Conservation (phyloP, 306 rosid species). For the Quercus wislizeni region DNA sequence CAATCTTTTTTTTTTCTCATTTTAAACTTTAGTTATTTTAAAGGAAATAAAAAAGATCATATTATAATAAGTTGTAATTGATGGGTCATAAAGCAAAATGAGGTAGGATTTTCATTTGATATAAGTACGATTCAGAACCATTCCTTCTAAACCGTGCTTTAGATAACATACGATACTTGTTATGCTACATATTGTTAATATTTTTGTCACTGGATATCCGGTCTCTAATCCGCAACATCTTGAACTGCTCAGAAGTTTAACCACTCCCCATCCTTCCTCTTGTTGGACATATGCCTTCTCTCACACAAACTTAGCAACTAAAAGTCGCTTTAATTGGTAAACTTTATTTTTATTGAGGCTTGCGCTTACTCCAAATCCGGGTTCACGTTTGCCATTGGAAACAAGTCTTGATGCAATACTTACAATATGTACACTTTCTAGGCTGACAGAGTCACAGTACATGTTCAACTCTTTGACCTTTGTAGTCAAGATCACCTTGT, state of each 20-base stretch:
- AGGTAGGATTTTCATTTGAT: too few species aligned
- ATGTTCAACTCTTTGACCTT: neutral
- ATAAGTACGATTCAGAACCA: neutral
- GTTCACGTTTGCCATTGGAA: neutral
- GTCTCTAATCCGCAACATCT: neutral
- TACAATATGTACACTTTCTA: neutral
- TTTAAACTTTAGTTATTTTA: too few species aligned
- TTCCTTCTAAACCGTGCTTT: neutral
- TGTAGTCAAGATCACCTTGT: neutral
- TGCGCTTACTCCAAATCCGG: neutral
- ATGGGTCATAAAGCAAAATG: too few species aligned
- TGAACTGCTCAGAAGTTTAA: neutral
- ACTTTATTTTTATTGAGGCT: neutral
- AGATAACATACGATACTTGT: neutral
- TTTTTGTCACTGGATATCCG: neutral
- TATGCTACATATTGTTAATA: neutral
- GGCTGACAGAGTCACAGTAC: neutral
- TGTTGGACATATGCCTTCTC: neutral
- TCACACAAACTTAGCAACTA: neutral
- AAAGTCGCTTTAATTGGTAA: neutral
- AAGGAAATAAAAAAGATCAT: too few species aligned
- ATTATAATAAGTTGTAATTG: too few species aligned
- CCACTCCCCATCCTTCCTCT: neutral
- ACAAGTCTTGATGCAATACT: neutral
- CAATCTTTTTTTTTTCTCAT: too few species aligned